These are phyloP conservation scores for Leccinum barrowsii DNA, from an alignment of 768 basidiomycete genomes.

Conservation along the genomic window DNA sequence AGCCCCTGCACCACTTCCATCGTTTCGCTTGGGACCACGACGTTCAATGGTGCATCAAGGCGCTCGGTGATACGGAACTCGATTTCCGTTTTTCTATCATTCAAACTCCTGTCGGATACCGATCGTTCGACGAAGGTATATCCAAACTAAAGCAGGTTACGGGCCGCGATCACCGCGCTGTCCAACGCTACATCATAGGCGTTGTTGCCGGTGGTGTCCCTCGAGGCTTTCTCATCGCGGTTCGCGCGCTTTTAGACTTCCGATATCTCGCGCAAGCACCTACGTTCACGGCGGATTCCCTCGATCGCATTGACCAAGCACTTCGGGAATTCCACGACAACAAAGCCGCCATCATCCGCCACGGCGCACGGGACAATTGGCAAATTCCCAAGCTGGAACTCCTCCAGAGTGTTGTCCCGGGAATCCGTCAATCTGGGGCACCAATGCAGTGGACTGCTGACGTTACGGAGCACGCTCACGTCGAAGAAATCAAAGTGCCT, in stretches of 20 bases:
- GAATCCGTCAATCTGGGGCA: background rate
- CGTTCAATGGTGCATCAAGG: background rate
- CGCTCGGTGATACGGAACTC: background rate
- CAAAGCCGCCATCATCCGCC: background rate
- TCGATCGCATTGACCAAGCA: background rate
- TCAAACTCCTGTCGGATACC: background rate
- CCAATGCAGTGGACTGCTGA: background rate
- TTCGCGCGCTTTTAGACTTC: background rate
- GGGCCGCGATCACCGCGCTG: background rate
- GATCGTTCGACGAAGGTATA: background rate
- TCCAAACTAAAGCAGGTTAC: background rate
- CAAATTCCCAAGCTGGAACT: background rate
- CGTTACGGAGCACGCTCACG: background rate
- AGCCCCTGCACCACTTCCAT: no score
- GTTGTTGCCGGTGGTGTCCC: background rate
- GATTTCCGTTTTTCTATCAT: background rate
- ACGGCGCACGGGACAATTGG: background rate
- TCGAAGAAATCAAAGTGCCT: background rate
- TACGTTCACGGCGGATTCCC: background rate
- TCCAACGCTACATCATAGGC: background rate
- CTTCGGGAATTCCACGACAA: background rate
- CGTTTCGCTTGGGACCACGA: background rate
- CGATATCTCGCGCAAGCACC: background rate
- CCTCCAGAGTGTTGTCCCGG: background rate
- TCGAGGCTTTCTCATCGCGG: background rate